A percentile compares a stretch with the other conserved stretches of the same genome.
These are phyloP conservation scores for Teratosphaeria epicoccoides DNA, from an alignment of 2,329 filamentous ascomycete genomes.

Conservation along the genomic window DNA sequence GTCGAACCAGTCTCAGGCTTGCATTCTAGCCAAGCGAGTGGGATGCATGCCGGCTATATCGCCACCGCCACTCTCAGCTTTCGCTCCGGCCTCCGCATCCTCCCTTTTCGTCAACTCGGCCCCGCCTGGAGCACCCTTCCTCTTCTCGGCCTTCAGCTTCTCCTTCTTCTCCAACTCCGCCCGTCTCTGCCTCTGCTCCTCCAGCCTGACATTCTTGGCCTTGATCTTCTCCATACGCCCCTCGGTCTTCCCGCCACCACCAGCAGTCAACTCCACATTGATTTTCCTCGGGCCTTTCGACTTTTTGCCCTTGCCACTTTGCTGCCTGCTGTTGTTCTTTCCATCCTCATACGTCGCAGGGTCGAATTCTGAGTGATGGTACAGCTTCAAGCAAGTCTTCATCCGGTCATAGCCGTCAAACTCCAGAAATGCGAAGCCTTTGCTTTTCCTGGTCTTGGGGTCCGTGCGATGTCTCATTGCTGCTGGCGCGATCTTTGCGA, in stretches of 20 bases:
- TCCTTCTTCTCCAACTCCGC: constrained; percentile 39
- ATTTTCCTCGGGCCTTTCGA: constrained; percentile 59
- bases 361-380: constrained; percentile 74
- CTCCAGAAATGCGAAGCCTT: constrained; percentile 79
- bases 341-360: constrained; percentile 19
- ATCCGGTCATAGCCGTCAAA: constrained; percentile 79
- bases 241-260: constrained; percentile 68
- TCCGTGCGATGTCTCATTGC: constrained; percentile 64
- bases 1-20: neutral
- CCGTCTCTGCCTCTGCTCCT: constrained; percentile 52
- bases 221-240: constrained; percentile 65
- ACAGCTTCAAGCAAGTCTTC: constrained; percentile 83
- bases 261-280: constrained; percentile 84
- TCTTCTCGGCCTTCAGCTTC: constrained; percentile 18
- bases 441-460: constrained; percentile 52
- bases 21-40: constrained; percentile 16
- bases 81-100: neutral
- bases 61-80: neutral
- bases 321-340: constrained; percentile 5
- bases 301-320: constrained; percentile 23
- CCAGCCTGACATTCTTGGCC: constrained; percentile 75
- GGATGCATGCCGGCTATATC: constrained; percentile 20
- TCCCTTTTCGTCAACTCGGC: neutral
- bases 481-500: constrained; percentile 60
- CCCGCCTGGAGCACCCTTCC: neutral